Conservation (phyloP, 2,329 filamentous ascomycete genomes). For the Gremmenia infestans region DNA sequence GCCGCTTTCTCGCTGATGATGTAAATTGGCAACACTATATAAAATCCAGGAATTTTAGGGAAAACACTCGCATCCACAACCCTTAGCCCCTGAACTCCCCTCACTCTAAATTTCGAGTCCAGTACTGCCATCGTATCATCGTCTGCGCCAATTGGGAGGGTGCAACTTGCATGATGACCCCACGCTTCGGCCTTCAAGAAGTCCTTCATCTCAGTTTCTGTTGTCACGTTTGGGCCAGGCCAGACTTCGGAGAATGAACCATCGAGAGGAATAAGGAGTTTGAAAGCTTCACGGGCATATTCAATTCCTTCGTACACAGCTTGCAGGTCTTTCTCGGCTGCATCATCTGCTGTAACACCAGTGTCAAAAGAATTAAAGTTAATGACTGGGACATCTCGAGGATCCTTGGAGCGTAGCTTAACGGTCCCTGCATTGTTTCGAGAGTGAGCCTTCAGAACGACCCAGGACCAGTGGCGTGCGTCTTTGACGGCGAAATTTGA, state of each 20-base stretch:
- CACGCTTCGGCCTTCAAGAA: constrained; percentile 47
- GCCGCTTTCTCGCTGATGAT: constrained; percentile 56
- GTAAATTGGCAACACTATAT: constrained; percentile 46
- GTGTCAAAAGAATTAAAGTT: constrained; percentile 55
- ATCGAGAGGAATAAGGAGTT: constrained; percentile 37
- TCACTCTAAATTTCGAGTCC: constrained; percentile 33
- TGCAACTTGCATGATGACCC: constrained; percentile 34
- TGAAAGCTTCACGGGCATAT: constrained; percentile 31
- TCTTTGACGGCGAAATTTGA: constrained; percentile 32
- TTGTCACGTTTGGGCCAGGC: constrained; percentile 37
- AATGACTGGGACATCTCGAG: constrained; percentile 59
- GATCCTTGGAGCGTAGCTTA: constrained; percentile 53
- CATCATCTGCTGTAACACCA: constrained; percentile 29
- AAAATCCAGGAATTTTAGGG: constrained; percentile 47
- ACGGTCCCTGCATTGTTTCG: constrained; percentile 60
- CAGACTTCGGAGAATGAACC: constrained; percentile 39
- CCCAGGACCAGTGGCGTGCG: constrained; percentile 35
- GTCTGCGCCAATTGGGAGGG: constrained; percentile 42
- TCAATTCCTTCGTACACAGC: constrained; percentile 18
- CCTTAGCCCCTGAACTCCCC: constrained; percentile 34
- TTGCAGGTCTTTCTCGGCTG: constrained; percentile 15
- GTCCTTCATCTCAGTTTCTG: constrained; percentile 40
- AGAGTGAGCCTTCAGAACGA: constrained; percentile 56
- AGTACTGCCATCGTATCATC: constrained; percentile 41
- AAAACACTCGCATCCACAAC: constrained; percentile 59